phyloP scores from a whole-genome alignment of 257 asterid genomes.

The Solanum verrucosum region DNA sequence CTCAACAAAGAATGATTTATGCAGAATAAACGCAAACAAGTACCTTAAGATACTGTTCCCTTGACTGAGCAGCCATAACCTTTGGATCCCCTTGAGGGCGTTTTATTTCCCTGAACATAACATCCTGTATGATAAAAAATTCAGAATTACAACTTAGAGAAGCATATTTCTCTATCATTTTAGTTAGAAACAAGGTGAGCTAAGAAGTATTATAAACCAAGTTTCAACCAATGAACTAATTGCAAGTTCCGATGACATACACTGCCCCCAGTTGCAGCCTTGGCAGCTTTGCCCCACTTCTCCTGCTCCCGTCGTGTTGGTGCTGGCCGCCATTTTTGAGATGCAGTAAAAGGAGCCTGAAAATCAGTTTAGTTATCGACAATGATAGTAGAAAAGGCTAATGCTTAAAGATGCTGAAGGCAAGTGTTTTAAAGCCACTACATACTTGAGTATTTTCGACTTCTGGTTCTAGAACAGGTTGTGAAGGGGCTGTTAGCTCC shows the following conservation, averaged over 20 bases:
- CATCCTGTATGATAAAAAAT: constrained; percentile 39
- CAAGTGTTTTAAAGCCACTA: background rate
- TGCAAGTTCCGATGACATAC: constrained; percentile 28
- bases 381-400: background rate
- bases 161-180: background rate
- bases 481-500: constrained; percentile 39
- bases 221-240: background rate
- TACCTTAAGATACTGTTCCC: constrained; percentile 84
- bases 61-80: constrained; percentile 80
- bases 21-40: background rate
- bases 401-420: background rate
- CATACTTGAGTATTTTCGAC: constrained; percentile 44
- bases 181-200: background rate
- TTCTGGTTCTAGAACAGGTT: constrained; percentile 20
- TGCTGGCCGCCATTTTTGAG: constrained; percentile 74
- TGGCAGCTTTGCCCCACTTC: constrained; percentile 82
- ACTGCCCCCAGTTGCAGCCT: constrained; percentile 94
- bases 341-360: constrained; percentile 28
- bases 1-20: background rate
- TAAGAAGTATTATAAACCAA: background rate
- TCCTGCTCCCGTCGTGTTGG: constrained; percentile 95
- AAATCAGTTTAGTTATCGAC: constrained; percentile 1
- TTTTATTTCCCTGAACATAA: constrained; percentile 61
- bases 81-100: constrained; percentile 71
- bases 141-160: background rate